Evolutionary conservation across 2,329 filamentous ascomycete genomes (phyloP).

Genomic region (Chaetomiaceae sp.): DNA sequence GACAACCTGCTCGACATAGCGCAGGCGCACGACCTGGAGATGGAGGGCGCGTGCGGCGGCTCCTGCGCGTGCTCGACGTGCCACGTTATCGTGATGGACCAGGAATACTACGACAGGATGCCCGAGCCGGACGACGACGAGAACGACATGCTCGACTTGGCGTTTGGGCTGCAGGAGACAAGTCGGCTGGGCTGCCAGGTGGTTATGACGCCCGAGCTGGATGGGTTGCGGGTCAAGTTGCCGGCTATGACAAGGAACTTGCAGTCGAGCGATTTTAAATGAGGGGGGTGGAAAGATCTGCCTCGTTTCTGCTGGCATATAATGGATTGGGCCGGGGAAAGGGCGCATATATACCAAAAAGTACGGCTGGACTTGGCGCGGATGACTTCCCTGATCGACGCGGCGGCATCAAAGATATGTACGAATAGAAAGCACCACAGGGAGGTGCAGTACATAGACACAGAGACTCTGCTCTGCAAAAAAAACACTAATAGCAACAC

Average conservation of each 20-base stretch:
- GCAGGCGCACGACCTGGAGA: conserved; percentile 90
- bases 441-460: conserved; percentile 13
- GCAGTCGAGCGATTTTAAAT: conserved; percentile 85
- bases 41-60: conserved; percentile 96
- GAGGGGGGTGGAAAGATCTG: conserved; percentile 14
- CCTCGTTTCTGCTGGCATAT: conserved; percentile 14
- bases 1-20: conserved; percentile 95
- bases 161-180: conserved; percentile 86
- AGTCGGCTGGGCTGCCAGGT: conserved; percentile 84
- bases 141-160: conserved; percentile 87
- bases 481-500: not conserved
- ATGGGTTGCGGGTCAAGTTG: conserved; percentile 79
- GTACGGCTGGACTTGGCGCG: conserved; percentile 6
- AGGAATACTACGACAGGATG: conserved; percentile 72
- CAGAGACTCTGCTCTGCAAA: conserved; percentile 17
- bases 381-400: not conserved
- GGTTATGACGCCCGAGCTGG: conserved; percentile 81
- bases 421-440: conserved; percentile 7
- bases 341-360: conserved; percentile 25
- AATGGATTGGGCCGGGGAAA: conserved; percentile 10
- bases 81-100: conserved; percentile 77
- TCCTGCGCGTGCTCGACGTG: conserved; percentile 92
- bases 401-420: conserved; percentile 9
- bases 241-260: conserved; percentile 94
- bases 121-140: conserved; percentile 74